Base-by-base conservation (phyloP, 2,329 filamentous ascomycete species). In the Alternaria solani region DNA sequence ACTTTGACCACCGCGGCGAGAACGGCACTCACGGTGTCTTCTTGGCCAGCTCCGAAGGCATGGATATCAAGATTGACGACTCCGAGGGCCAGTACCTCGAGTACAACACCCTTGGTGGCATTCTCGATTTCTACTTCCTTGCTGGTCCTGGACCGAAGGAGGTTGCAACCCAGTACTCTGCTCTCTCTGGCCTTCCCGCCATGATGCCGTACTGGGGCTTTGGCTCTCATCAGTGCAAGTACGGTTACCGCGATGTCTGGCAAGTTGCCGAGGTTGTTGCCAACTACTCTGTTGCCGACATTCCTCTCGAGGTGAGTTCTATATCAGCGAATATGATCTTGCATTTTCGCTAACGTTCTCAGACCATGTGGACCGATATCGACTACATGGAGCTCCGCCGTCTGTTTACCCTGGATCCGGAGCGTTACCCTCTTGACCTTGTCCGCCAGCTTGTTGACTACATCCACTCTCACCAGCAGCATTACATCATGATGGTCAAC, bases 401-500 rank as follows among this genome's bases (percentile, higher is more conserved):
- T 23, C 81, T 90, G 30, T 91, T 91, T 71, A 88, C 87, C 0
- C 78, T 89, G 1, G 89, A 91, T 62, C 86, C 87, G 0, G 82
- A 88, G 7, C 80, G 89, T 32, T 92, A 88, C 69, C 86, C 89
- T 0, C 74, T 90, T 12, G 65, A 82, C 1, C 81, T 84, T 72
- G 84, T 92, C 78, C 87, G 86, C 39, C 84, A 89, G 63, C 78
- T 93, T 2, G 87, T 90, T 20, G 81, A 86, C 46, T 85, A 90
- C 39, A 82, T 94, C 0, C 90, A 93, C 68, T 77, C 78, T 3
- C 84, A 88, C 62, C 78, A 90, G 43, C 90, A 92, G 73, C 85
- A 91, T 54, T 91, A 91, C 65, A 85, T 92, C 43, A 80, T 94
- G 54, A 95, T 94, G 90, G 90, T 94, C 0, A 91, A 94, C 68